phyloP scores from a whole-genome alignment of 2,329 filamentous ascomycete species.

The Pestalotiopsis sp. region DNA sequence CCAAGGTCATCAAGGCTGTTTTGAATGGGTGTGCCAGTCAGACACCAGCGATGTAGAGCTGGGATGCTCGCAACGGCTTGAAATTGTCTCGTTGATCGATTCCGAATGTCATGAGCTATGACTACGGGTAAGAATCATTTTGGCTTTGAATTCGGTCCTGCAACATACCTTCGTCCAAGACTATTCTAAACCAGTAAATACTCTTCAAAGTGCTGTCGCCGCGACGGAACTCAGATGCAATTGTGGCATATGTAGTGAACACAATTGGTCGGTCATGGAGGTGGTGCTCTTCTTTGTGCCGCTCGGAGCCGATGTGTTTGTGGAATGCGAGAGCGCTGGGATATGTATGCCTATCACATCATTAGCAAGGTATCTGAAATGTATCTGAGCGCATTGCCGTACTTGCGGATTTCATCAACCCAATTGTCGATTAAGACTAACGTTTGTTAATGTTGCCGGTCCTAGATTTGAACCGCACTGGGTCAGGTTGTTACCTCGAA shows the following conservation, averaged over 20 bases:
- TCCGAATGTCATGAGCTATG: neutral
- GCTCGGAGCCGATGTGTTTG: neutral
- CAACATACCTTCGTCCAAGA: neutral
- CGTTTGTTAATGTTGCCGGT: neutral
- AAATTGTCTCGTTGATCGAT: neutral
- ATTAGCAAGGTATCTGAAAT: neutral
- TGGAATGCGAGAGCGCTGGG: neutral
- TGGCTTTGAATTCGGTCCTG: rapidly evolving
- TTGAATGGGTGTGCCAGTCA: conserved; percentile 12
- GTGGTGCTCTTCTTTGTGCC: neutral
- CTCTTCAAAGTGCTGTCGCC: neutral
- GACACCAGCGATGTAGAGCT: conserved; percentile 6
- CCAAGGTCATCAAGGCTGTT: conserved; percentile 12
- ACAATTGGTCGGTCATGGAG: neutral
- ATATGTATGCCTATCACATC: neutral
- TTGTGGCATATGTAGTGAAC: neutral
- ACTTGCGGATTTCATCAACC: neutral
- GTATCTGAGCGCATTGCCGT: neutral
- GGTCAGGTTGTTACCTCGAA: neutral
- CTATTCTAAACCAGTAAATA: neutral
- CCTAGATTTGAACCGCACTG: neutral
- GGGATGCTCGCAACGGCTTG: neutral
- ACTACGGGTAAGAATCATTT: too few relatives aligned
- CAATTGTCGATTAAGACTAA: neutral
- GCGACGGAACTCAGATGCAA: neutral